phyloP scores from a whole-genome alignment of 768 basidiomycete genomes.

The Trametes coccinea region DNA sequence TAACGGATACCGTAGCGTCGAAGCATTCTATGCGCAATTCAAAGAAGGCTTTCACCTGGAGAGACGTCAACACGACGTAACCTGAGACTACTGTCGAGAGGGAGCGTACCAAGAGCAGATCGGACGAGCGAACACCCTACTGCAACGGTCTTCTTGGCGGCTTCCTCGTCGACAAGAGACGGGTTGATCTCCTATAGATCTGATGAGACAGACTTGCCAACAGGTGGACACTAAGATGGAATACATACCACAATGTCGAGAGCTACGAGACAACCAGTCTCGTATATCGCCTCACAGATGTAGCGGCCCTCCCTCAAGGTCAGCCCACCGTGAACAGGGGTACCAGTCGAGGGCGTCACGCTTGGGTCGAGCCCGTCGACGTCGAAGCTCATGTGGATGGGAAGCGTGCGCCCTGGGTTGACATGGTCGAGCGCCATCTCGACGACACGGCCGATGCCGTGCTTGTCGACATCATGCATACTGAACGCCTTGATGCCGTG shows the following conservation, averaged over 20 bases:
- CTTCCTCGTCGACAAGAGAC: conserved; percentile 72
- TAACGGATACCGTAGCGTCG: too few relatives aligned
- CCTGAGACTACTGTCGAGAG: too few relatives aligned
- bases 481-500: conserved; percentile 72
- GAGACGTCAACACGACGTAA: background rate
- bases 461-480: conserved; percentile 68
- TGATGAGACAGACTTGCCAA: conserved; percentile 1
- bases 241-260: conserved; percentile 84
- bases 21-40: background rate
- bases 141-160: conserved; percentile 85
- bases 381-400: conserved; percentile 96
- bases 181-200: conserved; percentile 88
- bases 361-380: conserved; percentile 93
- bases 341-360: conserved; percentile 97
- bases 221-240: too few relatives aligned
- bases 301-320: conserved; percentile 99
- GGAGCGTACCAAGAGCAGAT: conserved; percentile 68
- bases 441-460: conserved; percentile 92
- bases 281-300: conserved; percentile 89
- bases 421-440: conserved; percentile 96
- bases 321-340: conserved; percentile 91
- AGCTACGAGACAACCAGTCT: conserved; percentile 90
- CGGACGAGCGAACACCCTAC: conserved; percentile 87
- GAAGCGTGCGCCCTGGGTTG: conserved; percentile 77
- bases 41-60: conserved; percentile 29